Conservation (phyloP, 345 rosid species). For the Turritis glabra region DNA sequence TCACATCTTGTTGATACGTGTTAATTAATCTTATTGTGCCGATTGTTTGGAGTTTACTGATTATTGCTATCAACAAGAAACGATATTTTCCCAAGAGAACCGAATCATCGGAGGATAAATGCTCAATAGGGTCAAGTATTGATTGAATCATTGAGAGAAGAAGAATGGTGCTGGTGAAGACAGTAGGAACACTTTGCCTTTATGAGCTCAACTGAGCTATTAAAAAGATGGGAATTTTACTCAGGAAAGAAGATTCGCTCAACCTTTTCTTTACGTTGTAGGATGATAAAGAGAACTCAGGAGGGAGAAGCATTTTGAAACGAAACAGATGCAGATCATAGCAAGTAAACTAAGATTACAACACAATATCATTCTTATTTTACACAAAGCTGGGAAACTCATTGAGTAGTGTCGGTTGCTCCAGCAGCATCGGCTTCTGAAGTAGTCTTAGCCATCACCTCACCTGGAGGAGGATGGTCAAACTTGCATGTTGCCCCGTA, state of each 20-base stretch:
- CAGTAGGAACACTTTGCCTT: neutral
- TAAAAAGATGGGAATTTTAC: conserved; percentile 1
- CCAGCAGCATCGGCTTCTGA: conserved; percentile 40
- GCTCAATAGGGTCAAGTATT: neutral
- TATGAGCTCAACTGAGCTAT: neutral
- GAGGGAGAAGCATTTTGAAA: neutral
- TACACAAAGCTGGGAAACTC: conserved; percentile 30
- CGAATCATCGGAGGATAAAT: neutral
- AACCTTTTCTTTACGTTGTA: conserved; percentile 17
- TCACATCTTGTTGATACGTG: neutral
- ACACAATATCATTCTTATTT: conserved; percentile 32
- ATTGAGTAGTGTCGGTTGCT: conserved; percentile 21
- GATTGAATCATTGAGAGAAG: neutral
- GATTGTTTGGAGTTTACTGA: neutral
- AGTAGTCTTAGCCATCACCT: conserved; percentile 60
- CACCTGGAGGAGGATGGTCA: conserved; percentile 97
- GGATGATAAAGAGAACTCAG: conserved; percentile 7
- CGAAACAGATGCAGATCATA: conserved; percentile 14
- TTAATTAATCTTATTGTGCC: neutral
- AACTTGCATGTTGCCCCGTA: conserved; percentile 80
- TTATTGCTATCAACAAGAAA: neutral
- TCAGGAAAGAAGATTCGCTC: conserved; percentile 11
- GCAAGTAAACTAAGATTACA: conserved; percentile 22
- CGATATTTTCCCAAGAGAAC: neutral
- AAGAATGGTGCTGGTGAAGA: neutral